These are phyloP conservation scores for Moricandia arvensis DNA, from an alignment of 345 rosid genomes.

Conservation along the genomic window DNA sequence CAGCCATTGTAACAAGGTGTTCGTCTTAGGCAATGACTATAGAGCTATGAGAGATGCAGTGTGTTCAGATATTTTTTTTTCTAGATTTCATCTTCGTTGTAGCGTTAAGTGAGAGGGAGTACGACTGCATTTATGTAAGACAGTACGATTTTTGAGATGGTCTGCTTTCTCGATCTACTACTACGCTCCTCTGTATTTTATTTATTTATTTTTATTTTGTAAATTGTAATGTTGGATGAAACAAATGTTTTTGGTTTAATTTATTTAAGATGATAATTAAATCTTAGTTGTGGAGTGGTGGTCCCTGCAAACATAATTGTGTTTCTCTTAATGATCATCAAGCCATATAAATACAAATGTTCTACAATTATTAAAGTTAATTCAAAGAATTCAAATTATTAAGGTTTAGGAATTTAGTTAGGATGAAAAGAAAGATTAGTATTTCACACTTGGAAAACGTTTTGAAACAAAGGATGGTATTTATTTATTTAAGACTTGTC, in stretches of 20 bases:
- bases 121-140: slow-evolving; percentile 24
- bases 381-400: not conserved
- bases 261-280: not conserved
- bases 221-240: slow-evolving; percentile 10
- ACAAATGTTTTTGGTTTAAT: slow-evolving; percentile 8
- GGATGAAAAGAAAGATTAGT: not conserved
- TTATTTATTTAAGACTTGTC: no score
- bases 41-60: not conserved
- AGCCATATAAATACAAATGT: slow-evolving; percentile 8
- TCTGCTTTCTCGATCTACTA: slow-evolving; percentile 16
- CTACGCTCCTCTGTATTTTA: slow-evolving; percentile 15
- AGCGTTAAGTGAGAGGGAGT: slow-evolving; percentile 14
- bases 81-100: slow-evolving; percentile 19
- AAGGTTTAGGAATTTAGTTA: not conserved
- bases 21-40: not conserved
- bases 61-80: slow-evolving; percentile 3
- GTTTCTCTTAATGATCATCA: slow-evolving; percentile 23
- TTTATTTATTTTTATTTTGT: not conserved
- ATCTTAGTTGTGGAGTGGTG: slow-evolving; percentile 27
- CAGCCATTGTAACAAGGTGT: slow-evolving; percentile 53
- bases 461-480: not conserved
- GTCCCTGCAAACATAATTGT: slow-evolving; percentile 31
- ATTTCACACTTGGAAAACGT: not conserved
- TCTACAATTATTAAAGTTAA: not conserved
- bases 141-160: slow-evolving; percentile 18